Conservation (phyloP, 805 yeast species). For the Myxozyma neotropica region DNA sequence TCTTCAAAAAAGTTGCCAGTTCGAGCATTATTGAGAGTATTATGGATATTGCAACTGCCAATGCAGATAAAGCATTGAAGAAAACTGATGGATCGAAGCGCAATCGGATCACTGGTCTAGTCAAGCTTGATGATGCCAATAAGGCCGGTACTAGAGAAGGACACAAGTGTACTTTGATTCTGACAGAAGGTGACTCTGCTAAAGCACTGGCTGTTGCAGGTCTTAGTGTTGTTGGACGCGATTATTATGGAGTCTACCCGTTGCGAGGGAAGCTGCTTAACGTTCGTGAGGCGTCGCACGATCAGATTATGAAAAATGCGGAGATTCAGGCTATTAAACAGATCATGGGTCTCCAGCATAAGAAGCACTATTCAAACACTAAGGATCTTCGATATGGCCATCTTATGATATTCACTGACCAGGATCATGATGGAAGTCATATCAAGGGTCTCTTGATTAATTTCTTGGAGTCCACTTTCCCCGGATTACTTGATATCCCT, state of each 20-base stretch:
- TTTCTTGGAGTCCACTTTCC: constrained; percentile 89
- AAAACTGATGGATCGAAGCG: constrained; percentile 86
- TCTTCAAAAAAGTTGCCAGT: constrained; percentile 68
- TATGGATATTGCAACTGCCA: constrained; percentile 78
- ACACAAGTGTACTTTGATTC: constrained; percentile 83
- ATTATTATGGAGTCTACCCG: constrained; percentile 93
- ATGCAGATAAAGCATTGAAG: constrained; percentile 83
- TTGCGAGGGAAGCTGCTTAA: constrained; percentile 91
- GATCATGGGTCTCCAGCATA: constrained; percentile 94
- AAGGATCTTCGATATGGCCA: constrained; percentile 88
- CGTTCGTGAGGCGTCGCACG: constrained; percentile 96
- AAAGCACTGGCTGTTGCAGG: constrained; percentile 90
- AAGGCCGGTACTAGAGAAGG: constrained; percentile 95
- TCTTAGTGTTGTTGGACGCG: constrained; percentile 91
- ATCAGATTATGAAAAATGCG: constrained; percentile 86
- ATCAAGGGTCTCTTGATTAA: constrained; percentile 94
- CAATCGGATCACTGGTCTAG: constrained; percentile 81
- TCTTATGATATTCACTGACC: constrained; percentile 99
- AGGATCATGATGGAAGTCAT: constrained; percentile 98
- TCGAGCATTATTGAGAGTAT: constrained; percentile 73
- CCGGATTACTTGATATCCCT: constrained; percentile 86
- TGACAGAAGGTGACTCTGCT: constrained; percentile 98
- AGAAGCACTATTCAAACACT: constrained; percentile 74
- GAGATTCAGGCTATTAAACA: constrained; percentile 95
- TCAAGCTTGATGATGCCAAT: constrained; percentile 92